Evolutionary conservation across 2,329 filamentous ascomycete genomes (phyloP), one percentile per base, ranked within the genome.

Genomic region (Aspergillus sp.): DNA sequence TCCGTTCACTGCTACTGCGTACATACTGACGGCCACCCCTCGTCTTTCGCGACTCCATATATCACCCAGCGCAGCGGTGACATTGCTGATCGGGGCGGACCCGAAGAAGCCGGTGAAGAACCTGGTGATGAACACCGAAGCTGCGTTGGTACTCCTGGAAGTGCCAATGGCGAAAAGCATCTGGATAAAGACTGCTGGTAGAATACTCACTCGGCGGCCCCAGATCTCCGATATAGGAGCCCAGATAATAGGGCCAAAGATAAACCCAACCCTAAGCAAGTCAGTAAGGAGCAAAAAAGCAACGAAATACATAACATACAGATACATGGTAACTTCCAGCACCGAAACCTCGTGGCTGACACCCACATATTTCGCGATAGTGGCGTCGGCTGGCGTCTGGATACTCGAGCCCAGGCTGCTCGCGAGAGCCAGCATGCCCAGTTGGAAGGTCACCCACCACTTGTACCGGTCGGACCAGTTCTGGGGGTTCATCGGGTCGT

Each of bases 11-110:
- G 74, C 76, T 61, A 80, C 71, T 4, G 76, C 73, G 59, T 81
- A 82, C 1, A 81, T 64, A 2, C 78, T 76, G 33, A 81, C 77
- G 2, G 72, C 74, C 15, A 68, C 56, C 4, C 75, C 75, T 25
- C 75, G 71, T 61, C 37, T 71, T 41, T 47, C 67, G 64, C 52
- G 80, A 80, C 59, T 78, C 72, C 60, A 82, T 68, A 82, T 75
- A 60, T 83, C 79, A 9, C 44, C 51, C 19, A 90, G 66, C 0
- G 90, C 87, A 27, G 87, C 87, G 2, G 86, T 87, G 0, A 86
- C 88, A 62, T 88, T 88, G 0, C 86, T 90, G 0, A 90, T 81
- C 0, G 87, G 86, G 0, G 87, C 86, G 0, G 82, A 82, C 6
- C 82, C 82, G 62, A 88, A 88, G 56, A 88, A 80, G 0, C 82